These are phyloP conservation scores for Penicillium daleae DNA, from an alignment of 495 filamentous ascomycete genomes.

Conservation along the genomic window DNA sequence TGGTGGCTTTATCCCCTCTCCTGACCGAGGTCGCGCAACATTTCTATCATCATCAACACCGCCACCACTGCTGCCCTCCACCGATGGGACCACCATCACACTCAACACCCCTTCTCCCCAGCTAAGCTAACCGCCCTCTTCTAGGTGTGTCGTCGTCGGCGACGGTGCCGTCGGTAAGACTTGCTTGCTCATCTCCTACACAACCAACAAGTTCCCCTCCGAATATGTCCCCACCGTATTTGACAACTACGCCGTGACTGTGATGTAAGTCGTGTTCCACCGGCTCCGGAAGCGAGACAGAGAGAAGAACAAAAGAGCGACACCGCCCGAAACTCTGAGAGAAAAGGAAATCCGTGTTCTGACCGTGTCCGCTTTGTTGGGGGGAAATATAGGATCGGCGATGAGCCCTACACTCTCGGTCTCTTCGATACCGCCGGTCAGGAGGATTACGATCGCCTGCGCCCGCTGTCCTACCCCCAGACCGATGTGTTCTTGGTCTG, in stretches of 20 bases:
- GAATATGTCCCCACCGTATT: conserved; percentile 99
- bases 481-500: conserved; percentile 99
- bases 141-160: conserved; percentile 95
- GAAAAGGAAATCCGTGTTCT: background rate
- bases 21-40: conserved; percentile 17
- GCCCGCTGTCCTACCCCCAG: conserved; percentile 95
- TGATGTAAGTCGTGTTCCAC: conserved; percentile 74
- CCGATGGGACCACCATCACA: too few relatives aligned
- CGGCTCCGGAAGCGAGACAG: background rate
- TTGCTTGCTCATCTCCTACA: conserved; percentile 97
- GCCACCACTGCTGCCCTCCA: too few relatives aligned
- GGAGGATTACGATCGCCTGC: conserved; percentile 98
- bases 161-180: conserved; percentile 99
- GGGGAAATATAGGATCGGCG: conserved; percentile 77
- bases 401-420: conserved; percentile 96
- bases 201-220: conserved; percentile 98
- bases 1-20: conserved; percentile 9
- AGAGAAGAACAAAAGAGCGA: background rate
- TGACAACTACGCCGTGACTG: conserved; percentile 99
- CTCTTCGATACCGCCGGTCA: conserved; percentile 98
- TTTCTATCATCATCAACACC: background rate
- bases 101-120: conserved; percentile 17
- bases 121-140: conserved; percentile 30
- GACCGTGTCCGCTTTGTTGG: conserved; percentile 8
- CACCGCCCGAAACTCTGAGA: background rate